These are phyloP conservation scores for Fusarium poae DNA, from an alignment of 2,329 filamentous ascomycete genomes.

Conservation along the genomic window DNA sequence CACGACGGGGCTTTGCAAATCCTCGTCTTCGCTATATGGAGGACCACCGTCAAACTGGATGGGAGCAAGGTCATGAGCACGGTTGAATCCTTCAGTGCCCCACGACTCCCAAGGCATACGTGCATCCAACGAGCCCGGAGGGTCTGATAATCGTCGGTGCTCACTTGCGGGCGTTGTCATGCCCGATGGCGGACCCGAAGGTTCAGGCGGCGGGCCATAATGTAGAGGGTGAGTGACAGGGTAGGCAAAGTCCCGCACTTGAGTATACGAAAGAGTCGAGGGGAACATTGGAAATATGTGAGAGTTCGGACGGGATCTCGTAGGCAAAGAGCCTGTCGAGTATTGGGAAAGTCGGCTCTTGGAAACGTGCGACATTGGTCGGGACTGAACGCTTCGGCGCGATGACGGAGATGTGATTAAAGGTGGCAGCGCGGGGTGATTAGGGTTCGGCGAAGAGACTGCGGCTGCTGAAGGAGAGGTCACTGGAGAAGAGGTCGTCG, in stretches of 20 bases:
- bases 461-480: slow-evolving; percentile 65
- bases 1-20: slow-evolving; percentile 90
- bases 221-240: slow-evolving; percentile 85
- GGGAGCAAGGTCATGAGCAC: slow-evolving; percentile 79
- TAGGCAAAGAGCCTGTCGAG: slow-evolving; percentile 76
- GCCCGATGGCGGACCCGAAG: slow-evolving; percentile 77
- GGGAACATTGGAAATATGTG: slow-evolving; percentile 85
- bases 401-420: slow-evolving; percentile 69
- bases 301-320: slow-evolving; percentile 83
- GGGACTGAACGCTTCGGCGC: slow-evolving; percentile 70
- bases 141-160: slow-evolving; percentile 83
- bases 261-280: slow-evolving; percentile 87
- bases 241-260: slow-evolving; percentile 97
- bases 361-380: slow-evolving; percentile 81
- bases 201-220: slow-evolving; percentile 88
- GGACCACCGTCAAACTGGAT: slow-evolving; percentile 90
- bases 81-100: slow-evolving; percentile 67
- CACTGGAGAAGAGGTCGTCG: slow-evolving; percentile 67
- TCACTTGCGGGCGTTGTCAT: slow-evolving; percentile 89
- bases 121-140: slow-evolving; percentile 80
- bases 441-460: slow-evolving; percentile 62
- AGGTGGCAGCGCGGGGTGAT: slow-evolving; percentile 67
- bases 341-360: slow-evolving; percentile 88
- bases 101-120: slow-evolving; percentile 72
- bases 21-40: slow-evolving; percentile 95